Base-by-base conservation (phyloP, 2,329 filamentous ascomycete species). In the Chalaropsis ovoidea region DNA sequence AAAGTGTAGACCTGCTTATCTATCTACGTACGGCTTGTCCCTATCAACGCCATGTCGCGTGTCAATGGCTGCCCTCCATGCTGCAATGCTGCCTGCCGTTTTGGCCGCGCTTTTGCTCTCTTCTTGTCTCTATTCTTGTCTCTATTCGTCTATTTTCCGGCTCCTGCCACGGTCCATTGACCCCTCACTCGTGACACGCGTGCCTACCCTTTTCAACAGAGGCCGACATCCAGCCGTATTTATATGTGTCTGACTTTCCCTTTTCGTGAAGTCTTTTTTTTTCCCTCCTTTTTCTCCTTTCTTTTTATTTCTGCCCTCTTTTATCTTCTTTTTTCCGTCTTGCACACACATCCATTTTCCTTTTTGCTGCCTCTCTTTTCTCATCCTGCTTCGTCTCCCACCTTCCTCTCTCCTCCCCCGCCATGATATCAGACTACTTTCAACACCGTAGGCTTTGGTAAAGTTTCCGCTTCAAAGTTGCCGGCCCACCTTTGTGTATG, bases 381-480 rank as follows among this genome's bases (percentile, higher is more conserved):
- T 60, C 31, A 43, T 22, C 22, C 41, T 43, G 13, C 22, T 60
- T 17, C 17, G 24, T 39, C 1, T 13, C n/a, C n/a, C 11, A 5
- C 15, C 15, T 47, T 47, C 42, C 10, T 63, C n/a, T 63, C 27
- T 47, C 22, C 42, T 45, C 42, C 19, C 24, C 62, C 45, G 19
- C 24, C 13, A 66, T 66, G 65, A 41, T 66, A 56, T 66, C 60
- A 56, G 65, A 66, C 52, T 66, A 66, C 24, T 63, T 66, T n/a
- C 65, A 63, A 22, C 65, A 66, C 49, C 65, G 61, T 77, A 73
- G 3, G 75, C 74, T 67, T 75, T 77, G 19, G 71, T 68, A 58
- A 45, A 77, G 5, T 39, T 10, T 39, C 35, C 35, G 8, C 35
- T 39, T 39, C 8, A 39, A 6, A 39, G 24, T 17, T 52, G 6